These are phyloP conservation scores for Mycena polygramma DNA, from an alignment of 768 basidiomycete genomes.

Conservation along the genomic window DNA sequence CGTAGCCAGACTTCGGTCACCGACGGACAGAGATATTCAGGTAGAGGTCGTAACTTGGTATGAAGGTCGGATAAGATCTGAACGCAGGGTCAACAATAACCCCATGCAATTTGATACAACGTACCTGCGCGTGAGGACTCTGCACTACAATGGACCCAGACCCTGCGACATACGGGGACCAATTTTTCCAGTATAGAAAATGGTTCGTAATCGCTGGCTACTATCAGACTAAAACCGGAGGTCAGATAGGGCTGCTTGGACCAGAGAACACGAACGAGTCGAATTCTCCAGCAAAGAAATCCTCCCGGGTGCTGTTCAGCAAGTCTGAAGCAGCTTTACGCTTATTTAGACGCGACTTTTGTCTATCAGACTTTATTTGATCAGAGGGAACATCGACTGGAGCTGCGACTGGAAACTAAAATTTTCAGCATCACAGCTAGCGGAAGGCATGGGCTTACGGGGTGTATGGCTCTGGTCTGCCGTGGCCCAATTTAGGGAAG, in stretches of 20 bases:
- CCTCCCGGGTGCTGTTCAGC: slow-evolving; percentile 76
- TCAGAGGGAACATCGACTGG: slow-evolving; percentile 70
- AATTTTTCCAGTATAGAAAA: slow-evolving; percentile 83
- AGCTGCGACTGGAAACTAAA: slow-evolving; percentile 61
- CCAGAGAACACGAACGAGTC: slow-evolving; percentile 72
- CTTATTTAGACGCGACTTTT: slow-evolving; percentile 79
- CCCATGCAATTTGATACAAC: slow-evolving; percentile 30
- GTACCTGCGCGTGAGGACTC: slow-evolving; percentile 83
- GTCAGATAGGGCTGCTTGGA: slow-evolving; percentile 7
- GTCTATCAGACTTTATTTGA: slow-evolving; percentile 77
- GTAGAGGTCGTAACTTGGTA: slow-evolving; percentile 71
- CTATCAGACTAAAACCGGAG: slow-evolving; percentile 66
- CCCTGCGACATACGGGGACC: slow-evolving; percentile 82
- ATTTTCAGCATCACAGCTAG: slow-evolving; percentile 24
- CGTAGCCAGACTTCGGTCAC: slow-evolving; percentile 91
- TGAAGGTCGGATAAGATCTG: slow-evolving; percentile 87
- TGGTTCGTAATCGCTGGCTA: slow-evolving; percentile 90
- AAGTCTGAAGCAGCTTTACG: slow-evolving; percentile 78
- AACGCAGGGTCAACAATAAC: not conserved
- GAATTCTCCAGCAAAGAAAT: slow-evolving; percentile 89
- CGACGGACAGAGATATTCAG: slow-evolving; percentile 80
- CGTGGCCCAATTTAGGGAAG: slow-evolving; percentile 92
- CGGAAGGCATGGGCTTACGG: slow-evolving; percentile 52
- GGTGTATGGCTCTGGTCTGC: slow-evolving; percentile 83
- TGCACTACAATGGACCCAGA: slow-evolving; percentile 91